Evolutionary conservation across 1,284 basidiomycete species (phyloP), one percentile per base, ranked within the genome.

Genomic region (Irpex rosettiformis): DNA sequence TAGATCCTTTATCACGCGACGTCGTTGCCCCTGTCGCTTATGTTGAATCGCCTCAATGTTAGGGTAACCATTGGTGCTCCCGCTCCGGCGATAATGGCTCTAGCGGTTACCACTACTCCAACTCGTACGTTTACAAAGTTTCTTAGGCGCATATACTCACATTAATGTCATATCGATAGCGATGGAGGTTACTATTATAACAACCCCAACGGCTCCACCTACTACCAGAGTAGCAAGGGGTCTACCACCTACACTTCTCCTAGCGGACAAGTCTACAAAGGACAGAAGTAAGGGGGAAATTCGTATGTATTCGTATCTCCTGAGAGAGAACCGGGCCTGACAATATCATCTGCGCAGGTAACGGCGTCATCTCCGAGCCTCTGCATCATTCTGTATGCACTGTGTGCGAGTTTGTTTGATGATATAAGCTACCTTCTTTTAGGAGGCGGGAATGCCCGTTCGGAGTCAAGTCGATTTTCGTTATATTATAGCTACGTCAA

Each of bases 31-130:
- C n/a, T n/a, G n/a, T n/a, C n/a, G n/a, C n/a, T n/a, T n/a, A n/a
- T n/a, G n/a, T n/a, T n/a, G n/a, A n/a, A n/a, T n/a, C n/a, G n/a
- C n/a, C n/a, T n/a, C n/a, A n/a, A 22, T 30, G 37, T 1, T 29
- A 70, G 70, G 68, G 69, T 3, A 71, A 71, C 61, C 64, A 66
- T 54, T 69, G 64, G 56, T 66, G 64, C 63, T 59, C 61, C 57
- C 66, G 67, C 37, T 61, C 63, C 30, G 61, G 61, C 22, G 62
- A 61, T 24, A 61, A 61, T 27, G 66, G 66, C 40, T 60, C 52
- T 4, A 62, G 60, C 49, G 66, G 65, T 8, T 70, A 69, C 56
- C 70, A 70, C 55, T 70, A 70, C 62, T 67, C 64, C 43, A 71
- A 70, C 66, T 42, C 58, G 68, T 70, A 56, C 18, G 65, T 40